Evolutionary conservation across 2,329 filamentous ascomycete species (phyloP).

Genomic region (Akanthomyces muscarius): DNA sequence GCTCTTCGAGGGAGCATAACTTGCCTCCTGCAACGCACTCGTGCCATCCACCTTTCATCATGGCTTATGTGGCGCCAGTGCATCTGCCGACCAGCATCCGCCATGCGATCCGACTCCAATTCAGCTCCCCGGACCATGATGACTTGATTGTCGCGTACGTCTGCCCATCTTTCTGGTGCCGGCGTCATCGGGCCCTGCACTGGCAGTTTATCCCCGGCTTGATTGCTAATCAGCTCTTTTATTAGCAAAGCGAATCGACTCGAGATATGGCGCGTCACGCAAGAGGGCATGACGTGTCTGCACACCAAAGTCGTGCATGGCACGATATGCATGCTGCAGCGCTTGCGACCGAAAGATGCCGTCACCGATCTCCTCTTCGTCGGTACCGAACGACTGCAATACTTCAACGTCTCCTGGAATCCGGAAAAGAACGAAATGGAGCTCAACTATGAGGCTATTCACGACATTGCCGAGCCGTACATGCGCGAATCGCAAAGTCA

Average conservation of each 20-base stretch:
- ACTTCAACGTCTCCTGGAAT: conserved; percentile 89
- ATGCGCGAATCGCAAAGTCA: conserved; percentile 77
- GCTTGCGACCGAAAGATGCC: conserved; percentile 69
- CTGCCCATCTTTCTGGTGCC: conserved; percentile 4
- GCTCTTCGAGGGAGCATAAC: not conserved
- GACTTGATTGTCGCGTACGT: conserved; percentile 84
- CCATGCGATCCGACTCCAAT: conserved; percentile 76
- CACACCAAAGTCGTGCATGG: conserved; percentile 75
- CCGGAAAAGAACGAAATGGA: conserved; percentile 46
- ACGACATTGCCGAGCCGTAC: conserved; percentile 53
- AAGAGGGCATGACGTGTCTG: conserved; percentile 61
- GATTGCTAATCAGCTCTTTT: conserved; percentile 27
- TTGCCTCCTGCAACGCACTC: not conserved
- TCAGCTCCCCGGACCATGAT: conserved; percentile 70
- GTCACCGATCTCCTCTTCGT: conserved; percentile 83
- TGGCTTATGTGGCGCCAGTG: conserved; percentile 94
- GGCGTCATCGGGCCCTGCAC: not conserved
- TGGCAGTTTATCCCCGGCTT: not conserved
- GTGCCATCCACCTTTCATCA: conserved; percentile 35
- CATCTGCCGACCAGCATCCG: conserved; percentile 88
- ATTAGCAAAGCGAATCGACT: conserved; percentile 76
- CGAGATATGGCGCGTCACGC: conserved; percentile 71
- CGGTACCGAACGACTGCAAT: conserved; percentile 83
- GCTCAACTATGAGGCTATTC: conserved; percentile 47
- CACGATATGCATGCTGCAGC: conserved; percentile 79